Base-by-base conservation (phyloP, 2,329 filamentous ascomycete species). In the Aspergillus piperis region DNA sequence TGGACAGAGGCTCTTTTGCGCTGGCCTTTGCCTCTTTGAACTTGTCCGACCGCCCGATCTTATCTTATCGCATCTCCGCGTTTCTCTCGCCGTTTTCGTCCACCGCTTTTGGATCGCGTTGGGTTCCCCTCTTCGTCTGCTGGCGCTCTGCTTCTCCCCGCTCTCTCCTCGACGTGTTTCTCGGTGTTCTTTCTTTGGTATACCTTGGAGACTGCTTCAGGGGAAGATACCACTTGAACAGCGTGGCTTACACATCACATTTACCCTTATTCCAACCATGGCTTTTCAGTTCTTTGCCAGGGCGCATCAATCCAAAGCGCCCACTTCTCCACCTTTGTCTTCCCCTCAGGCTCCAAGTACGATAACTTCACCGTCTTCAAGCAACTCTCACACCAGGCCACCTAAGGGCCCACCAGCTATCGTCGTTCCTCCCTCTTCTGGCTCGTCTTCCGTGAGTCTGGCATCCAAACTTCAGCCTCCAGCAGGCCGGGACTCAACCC, bases 251-350 rank as follows among this genome's bases (percentile, higher is more conserved):
- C 39, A 19, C n/a, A 21, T 52, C 25, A 11, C 41, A 11, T 10
- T 11, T 15, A 17, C 23, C 50, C 27, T 60, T 6, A 48, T 27
- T 15, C 19, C 47, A 51, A 53, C 19, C 30, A 77, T 77, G 75
- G 73, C 74, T 21, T 74, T 76, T 55, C 74, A 77, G 57, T 70
- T 77, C 59, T 77, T 76, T 60, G 62, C 72, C 57, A 76, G 75
- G 62, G 65, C 68, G 51, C 71, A 70, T 57, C 70, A 71, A 36
- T 64, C 68, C 52, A 71, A 62, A 23, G 59, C 63, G 21, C 61
- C 69, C 19, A 62, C 67, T 53, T 62, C 68, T 51, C 66, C 69
- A 55, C 62, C 68, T 38, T 64, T 66, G 27, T 62, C 69, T 55
- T 59, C 69, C 54, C 64, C 64, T 54, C 66, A 59, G 41, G 61